Conservation (phyloP, 2,329 filamentous ascomycete species). For the Fusarium mexicanum region DNA sequence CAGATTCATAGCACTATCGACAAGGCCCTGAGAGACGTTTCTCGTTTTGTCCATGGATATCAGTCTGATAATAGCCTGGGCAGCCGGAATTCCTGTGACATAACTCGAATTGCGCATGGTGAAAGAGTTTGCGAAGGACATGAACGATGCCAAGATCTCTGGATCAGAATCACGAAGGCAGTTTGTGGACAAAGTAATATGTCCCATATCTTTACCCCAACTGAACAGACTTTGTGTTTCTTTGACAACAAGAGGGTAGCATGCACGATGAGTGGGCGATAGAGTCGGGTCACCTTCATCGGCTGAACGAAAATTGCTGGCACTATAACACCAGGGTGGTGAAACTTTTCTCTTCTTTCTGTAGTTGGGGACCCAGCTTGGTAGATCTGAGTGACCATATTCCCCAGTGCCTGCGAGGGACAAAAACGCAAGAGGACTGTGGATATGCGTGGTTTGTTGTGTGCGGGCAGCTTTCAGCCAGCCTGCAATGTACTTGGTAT, state of each 20-base stretch:
- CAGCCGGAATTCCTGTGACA: neutral
- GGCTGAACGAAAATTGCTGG: neutral
- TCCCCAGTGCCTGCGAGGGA: neutral
- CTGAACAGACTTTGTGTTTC: neutral
- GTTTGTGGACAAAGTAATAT: neutral
- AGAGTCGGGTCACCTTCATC: neutral
- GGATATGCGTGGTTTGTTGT: neutral
- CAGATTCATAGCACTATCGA: neutral
- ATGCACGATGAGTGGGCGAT: neutral
- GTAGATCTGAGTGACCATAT: neutral
- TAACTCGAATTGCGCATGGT: neutral
- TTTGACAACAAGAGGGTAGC: neutral
- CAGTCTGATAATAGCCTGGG: neutral
- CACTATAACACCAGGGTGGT: neutral
- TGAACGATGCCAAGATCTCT: constrained; percentile 1
- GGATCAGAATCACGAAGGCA: neutral
- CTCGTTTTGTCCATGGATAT: neutral
- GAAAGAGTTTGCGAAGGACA: constrained; percentile 8
- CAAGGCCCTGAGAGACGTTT: neutral
- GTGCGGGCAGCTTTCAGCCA: neutral
- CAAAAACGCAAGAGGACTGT: constrained; percentile 9
- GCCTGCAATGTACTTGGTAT: neutral
- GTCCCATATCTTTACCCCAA: neutral
- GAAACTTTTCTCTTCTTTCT: neutral
- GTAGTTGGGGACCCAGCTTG: constrained; percentile 11